phyloP scores from a whole-genome alignment of 148 eudicot species.

The Silene latifolia region DNA sequence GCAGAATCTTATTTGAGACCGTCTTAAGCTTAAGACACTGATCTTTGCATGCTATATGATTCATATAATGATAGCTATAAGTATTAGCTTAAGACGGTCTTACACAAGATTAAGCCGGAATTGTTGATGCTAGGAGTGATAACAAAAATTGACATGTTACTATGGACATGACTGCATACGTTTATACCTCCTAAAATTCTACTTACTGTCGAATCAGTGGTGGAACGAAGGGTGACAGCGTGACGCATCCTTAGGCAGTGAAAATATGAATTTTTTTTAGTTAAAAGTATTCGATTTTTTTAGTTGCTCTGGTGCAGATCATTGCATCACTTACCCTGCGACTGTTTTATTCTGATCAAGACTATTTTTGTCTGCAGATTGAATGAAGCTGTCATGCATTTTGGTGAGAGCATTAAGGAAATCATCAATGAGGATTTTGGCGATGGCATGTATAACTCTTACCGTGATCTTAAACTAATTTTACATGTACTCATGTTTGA shows the following conservation, averaged over 20 bases:
- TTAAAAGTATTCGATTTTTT: too few relatives aligned
- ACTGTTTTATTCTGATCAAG: not conserved
- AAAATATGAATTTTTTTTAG: too few relatives aligned
- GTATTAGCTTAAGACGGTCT: not conserved
- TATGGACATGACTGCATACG: too few relatives aligned
- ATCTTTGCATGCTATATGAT: not conserved
- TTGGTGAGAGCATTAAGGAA: slow-evolving; percentile 96
- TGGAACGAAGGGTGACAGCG: too few relatives aligned
- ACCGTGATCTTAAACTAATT: not conserved
- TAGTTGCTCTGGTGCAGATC: not conserved
- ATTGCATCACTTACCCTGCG: not conserved
- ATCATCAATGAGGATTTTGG: slow-evolving; percentile 94
- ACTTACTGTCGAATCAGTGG: too few relatives aligned
- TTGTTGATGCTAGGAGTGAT: too few relatives aligned
- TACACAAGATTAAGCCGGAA: not conserved
- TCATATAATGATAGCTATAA: not conserved
- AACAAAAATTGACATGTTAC: too few relatives aligned
- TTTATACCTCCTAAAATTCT: too few relatives aligned
- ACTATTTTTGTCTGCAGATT: slow-evolving; percentile 37
- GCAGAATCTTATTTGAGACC: not conserved
- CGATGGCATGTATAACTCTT: slow-evolving; percentile 80
- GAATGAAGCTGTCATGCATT: slow-evolving; percentile 93
- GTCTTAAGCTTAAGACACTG: not conserved
- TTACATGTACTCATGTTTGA: not conserved
- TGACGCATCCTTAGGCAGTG: too few relatives aligned